A percentile compares a stretch with the other conserved stretches of the same genome.
These are phyloP conservation scores for Fomitopsis schrenkii DNA, from an alignment of 1,284 basidiomycete species.

Conservation along the genomic window DNA sequence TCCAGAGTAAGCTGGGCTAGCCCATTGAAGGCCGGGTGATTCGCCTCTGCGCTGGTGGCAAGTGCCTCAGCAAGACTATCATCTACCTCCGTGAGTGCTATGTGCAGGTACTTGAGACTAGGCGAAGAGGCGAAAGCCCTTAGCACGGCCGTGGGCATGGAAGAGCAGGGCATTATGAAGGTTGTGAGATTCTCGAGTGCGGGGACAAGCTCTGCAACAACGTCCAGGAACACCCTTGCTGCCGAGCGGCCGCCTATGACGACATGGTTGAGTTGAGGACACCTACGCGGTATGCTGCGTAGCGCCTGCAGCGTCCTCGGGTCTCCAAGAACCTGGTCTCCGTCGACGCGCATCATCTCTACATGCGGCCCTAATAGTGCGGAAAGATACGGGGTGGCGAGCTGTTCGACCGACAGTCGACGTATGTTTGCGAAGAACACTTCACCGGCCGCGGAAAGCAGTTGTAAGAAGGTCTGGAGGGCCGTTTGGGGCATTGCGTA, in stretches of 20 bases:
- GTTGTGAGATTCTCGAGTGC: background rate
- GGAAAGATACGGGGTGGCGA: background rate
- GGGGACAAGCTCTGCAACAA: background rate
- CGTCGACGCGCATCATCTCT: background rate
- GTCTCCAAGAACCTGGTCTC: background rate
- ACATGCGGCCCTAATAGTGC: background rate
- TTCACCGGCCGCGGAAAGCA: background rate
- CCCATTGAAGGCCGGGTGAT: background rate
- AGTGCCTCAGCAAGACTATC: background rate
- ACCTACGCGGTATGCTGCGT: background rate
- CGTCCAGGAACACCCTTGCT: background rate
- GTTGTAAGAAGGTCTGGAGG: background rate
- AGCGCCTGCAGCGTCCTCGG: too few species aligned
- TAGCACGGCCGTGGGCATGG: background rate
- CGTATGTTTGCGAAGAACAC: background rate
- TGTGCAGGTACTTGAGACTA: background rate
- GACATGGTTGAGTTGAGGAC: background rate
- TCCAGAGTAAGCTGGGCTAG: background rate
- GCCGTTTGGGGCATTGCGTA: background rate
- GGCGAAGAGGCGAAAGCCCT: background rate
- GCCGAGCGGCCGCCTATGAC: background rate
- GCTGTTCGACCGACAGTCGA: background rate
- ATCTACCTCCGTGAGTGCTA: background rate
- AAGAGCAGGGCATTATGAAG: background rate
- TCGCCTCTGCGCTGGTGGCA: background rate